Base-by-base conservation (phyloP, 371 early-diverging fungal species). In the Circinella minor region DNA sequence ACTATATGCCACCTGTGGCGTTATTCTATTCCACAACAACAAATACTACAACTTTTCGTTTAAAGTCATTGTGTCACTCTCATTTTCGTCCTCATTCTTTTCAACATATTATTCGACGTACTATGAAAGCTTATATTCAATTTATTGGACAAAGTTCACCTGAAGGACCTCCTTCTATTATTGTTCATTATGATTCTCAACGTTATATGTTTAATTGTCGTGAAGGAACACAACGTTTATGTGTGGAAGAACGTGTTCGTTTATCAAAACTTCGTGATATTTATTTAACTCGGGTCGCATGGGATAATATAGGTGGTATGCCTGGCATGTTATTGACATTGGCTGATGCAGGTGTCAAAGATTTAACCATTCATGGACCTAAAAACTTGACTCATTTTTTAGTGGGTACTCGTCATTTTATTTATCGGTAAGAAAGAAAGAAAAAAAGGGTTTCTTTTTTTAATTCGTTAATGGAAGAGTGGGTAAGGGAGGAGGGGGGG, bases 151-250 rank as follows among this genome's bases (percentile, higher is more conserved):
- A 92, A 43, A 85, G 87, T 65, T 89, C 90, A 27, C 76, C 86
- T 27, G 92, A 90, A 73, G 83, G 88, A n/a, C 78, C 90, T 7
- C 92, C 96, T 3, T 87, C 93, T 36, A 76, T 97, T 17, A 74
- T 96, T 68, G 77, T 95, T 18, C 90, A 92, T 67, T 93, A 95
- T 74, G 93, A 94, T 68, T 73, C 81, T 14, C 89, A 90, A 54
- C 89, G 96, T 11, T 97, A 97, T 73, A 80, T 99, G 74, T 94
- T 99, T 87, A 97, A 97, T 81, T 96, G 96, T 78, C 88, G 94
- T 55, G 99, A 99, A 76, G 96, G 96, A 9, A 92, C 92, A 0
- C 99, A 99, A 80, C 87, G 98, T 34, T 76, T 95, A 17, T 90
- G 90, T 73, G 81, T 90, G 63, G 93, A 97, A 78, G 90, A 94